Base-by-base conservation (phyloP, 2,329 filamentous ascomycete species). In the Hawksworthiomyces lignivorus region DNA sequence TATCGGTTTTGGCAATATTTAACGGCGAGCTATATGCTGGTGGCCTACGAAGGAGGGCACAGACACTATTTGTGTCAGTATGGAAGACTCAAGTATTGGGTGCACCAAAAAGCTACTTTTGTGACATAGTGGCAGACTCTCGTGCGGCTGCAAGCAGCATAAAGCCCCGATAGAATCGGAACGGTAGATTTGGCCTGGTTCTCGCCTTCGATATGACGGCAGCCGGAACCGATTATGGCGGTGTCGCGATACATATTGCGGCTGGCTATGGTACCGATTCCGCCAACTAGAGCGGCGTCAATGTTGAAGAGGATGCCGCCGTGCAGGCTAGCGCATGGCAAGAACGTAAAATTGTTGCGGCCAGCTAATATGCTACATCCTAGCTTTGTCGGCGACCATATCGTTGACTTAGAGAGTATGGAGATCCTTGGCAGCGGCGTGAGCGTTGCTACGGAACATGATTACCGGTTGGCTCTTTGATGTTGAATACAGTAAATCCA, bases 371-470 rank as follows among this genome's bases (percentile, higher is more conserved):
- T 88, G 94, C 75, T 98, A 92, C 92, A 98, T 98, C 61, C 87
- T 94, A 60, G 92, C 92, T 69, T 98, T 98, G 73, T 98, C 92
- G 68, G 98, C 92, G 67, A 98, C 98, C 90, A 98, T 96, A 72
- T 98, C 92, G 75, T 94, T 94, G 62, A 83, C 84, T 75, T 96
- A 85, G 56, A 98, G 77, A 50, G 87, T 94, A 47, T 92, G 90
- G 73, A 92, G 98, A 65, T 95, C 87, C 73, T 94, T 85, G 53
- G 88, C 86, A 54, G 92, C 81, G 59, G 82, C 77, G 74, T 94
- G 87, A 77, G 97, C 94, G 55, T 92, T 97, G 72, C 82, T 90
- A 65, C 92, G 85, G 87, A 98, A 98, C 44, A 98, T n/a, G 85
- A 69, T 92, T 92, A 57, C 98, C 92, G 64, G 89, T 90, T 46